Conservation (phyloP, 495 filamentous ascomycete species). For the Talaromyces ruber region DNA sequence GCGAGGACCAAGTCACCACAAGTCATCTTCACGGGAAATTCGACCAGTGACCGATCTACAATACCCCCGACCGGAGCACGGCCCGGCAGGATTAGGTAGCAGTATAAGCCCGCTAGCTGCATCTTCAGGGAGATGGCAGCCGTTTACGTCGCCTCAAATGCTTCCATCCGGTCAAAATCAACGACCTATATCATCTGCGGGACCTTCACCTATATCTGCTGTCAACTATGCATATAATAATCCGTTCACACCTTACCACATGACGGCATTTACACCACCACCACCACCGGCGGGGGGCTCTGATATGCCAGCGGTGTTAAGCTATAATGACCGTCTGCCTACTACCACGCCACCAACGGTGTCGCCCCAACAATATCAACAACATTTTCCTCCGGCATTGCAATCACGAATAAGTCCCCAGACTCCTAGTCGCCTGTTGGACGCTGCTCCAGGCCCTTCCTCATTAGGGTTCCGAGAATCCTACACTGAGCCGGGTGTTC, state of each 20-base stretch:
- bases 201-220: conserved; percentile 11
- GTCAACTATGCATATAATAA: background rate
- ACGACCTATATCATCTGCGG: conserved; percentile 32
- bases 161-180: conserved; percentile 23
- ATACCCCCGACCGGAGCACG: conserved; percentile 9
- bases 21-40: conserved; percentile 35
- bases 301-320: background rate
- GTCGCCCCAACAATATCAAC: conserved; percentile 31
- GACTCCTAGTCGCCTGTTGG: conserved; percentile 17
- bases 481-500: conserved; percentile 29
- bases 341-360: conserved; percentile 16
- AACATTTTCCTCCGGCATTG: conserved; percentile 16
- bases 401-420: conserved; percentile 20
- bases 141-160: conserved; percentile 25
- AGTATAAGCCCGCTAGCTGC: conserved; percentile 15
- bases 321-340: conserved; percentile 3
- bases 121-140: conserved; percentile 30
- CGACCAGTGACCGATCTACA: conserved; percentile 38
- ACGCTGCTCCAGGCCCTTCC: conserved; percentile 16
- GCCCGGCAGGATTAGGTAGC: conserved; percentile 14
- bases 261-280: background rate
- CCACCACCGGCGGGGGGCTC: background rate
- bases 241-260: background rate
- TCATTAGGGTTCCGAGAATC: conserved; percentile 22
- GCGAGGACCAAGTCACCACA: conserved; percentile 25